A percentile compares a stretch with the other conserved stretches of the same genome.
These are phyloP conservation scores for Cyclotella sp. DNA, from an alignment of 108 stramenopile species.

Conservation along the genomic window DNA sequence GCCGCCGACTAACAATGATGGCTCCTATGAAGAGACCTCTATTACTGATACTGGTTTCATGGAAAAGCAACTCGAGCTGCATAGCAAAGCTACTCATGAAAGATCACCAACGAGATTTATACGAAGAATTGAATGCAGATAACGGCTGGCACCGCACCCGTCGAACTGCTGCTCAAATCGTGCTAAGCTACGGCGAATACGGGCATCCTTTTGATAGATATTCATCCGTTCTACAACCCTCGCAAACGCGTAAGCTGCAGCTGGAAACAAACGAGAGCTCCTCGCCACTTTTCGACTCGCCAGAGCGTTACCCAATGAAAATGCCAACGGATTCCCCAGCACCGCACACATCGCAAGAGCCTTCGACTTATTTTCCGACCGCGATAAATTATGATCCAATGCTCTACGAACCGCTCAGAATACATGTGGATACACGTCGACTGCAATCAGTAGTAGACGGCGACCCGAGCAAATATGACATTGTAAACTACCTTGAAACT, in stretches of 20 bases:
- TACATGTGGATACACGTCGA: conserved; percentile 15
- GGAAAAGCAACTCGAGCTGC: too few relatives aligned
- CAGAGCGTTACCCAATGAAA: neutral
- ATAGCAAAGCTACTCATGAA: too few relatives aligned
- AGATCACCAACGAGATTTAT: too few relatives aligned
- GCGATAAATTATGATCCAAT: conserved; percentile 1
- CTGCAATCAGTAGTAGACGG: neutral
- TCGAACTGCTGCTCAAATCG: conserved; percentile 4
- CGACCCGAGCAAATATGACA: conserved; percentile 2
- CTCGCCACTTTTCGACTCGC: neutral
- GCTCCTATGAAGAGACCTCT: too few relatives aligned
- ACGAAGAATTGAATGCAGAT: conserved; percentile 4
- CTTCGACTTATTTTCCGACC: conserved; percentile 5
- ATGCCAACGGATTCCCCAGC: neutral
- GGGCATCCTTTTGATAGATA: conserved; percentile 14
- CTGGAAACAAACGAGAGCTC: neutral
- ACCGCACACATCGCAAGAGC: neutral
- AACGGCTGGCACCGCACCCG: conserved; percentile 11
- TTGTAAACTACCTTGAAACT: conserved; percentile 7
- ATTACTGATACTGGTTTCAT: too few relatives aligned
- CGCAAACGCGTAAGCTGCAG: neutral
- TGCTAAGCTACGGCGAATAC: neutral
- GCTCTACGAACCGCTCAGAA: conserved; percentile 22
- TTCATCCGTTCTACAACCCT: neutral
- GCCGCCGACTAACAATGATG: too few relatives aligned